Evolutionary conservation across 1,139 yeast genomes (phyloP).

Genomic region (Suhomyces panamericanus): DNA sequence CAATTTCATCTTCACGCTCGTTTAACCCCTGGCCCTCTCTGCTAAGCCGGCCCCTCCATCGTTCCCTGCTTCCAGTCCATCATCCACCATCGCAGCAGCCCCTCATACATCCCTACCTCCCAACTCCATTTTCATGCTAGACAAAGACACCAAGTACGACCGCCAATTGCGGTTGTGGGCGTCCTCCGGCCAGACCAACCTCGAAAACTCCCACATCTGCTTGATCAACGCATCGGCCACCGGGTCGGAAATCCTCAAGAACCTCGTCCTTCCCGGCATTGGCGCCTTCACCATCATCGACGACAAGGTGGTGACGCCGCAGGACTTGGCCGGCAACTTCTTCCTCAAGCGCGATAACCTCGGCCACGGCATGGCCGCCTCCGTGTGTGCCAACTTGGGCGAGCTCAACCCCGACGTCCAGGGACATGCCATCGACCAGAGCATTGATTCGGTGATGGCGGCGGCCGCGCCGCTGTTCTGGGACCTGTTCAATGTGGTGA

Average conservation of each 20-base stretch:
- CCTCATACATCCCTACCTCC: too few relatives aligned
- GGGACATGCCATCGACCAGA: constrained; percentile 33
- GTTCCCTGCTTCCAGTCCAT: too few relatives aligned
- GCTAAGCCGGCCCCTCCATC: neutral
- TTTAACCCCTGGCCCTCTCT: too few relatives aligned
- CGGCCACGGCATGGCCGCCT: constrained; percentile 42
- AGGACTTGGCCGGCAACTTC: constrained; percentile 60
- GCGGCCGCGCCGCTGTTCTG: constrained; percentile 34
- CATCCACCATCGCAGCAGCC: too few relatives aligned
- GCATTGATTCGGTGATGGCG: constrained; percentile 21
- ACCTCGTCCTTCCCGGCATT: constrained; percentile 77
- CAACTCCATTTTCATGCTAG: too few relatives aligned
- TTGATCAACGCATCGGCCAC: constrained; percentile 60
- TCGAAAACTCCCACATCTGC: constrained; percentile 62
- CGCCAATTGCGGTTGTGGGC: constrained; percentile 93
- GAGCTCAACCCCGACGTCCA: constrained; percentile 64
- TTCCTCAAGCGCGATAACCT: constrained; percentile 52
- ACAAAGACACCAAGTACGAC: constrained; percentile 62
- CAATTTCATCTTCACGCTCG: too few relatives aligned
- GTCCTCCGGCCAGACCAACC: constrained; percentile 63
- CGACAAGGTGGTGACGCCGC: constrained; percentile 35
- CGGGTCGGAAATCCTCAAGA: constrained; percentile 73
- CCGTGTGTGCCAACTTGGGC: constrained; percentile 41
- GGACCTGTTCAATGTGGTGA: constrained; percentile 54
- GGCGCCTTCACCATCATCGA: constrained; percentile 68